These are phyloP conservation scores for Neurospora sp. DNA, from an alignment of 495 filamentous ascomycete species.

Conservation along the genomic window DNA sequence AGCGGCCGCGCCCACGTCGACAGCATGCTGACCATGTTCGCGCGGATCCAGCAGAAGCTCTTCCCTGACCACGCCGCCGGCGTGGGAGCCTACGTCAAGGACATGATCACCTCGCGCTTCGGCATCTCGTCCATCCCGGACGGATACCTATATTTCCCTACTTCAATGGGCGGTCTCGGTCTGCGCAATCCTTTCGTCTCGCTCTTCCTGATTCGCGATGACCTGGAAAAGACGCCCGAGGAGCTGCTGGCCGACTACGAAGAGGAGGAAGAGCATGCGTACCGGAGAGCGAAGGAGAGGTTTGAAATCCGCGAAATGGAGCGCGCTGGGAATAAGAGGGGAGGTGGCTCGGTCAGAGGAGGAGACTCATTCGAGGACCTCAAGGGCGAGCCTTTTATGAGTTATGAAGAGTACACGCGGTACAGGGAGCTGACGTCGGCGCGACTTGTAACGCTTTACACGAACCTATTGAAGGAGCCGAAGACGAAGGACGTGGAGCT, in stretches of 20 bases:
- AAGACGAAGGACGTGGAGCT: not conserved
- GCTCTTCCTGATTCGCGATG: constrained; percentile 7
- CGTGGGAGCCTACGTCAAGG: constrained; percentile 30
- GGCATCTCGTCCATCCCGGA: constrained; percentile 42
- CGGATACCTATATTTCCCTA: constrained; percentile 51
- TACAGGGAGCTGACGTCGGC: constrained; percentile 32
- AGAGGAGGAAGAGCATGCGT: constrained; percentile 23
- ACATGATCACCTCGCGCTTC: constrained; percentile 44
- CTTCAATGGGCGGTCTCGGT: constrained; percentile 43
- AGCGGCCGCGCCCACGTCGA: constrained; percentile 55
- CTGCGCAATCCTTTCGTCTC: constrained; percentile 45
- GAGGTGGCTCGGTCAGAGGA: not conserved
- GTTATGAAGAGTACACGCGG: constrained; percentile 35
- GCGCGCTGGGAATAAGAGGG: not conserved
- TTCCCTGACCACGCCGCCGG: constrained; percentile 17
- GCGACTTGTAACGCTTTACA: constrained; percentile 5
- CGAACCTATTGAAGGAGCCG: constrained; percentile 7
- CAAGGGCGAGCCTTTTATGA: constrained; percentile 28
- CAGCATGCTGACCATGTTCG: constrained; percentile 48
- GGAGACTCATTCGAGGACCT: constrained; percentile 9
- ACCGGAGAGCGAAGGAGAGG: constrained; percentile 31
- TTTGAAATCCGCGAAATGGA: not conserved
- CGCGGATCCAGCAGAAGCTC: constrained; percentile 47
- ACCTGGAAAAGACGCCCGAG: constrained; percentile 4
- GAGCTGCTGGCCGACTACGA: constrained; percentile 10